Evolutionary conservation across 1,139 yeast genomes (phyloP).

Genomic region (Yamadazyma siamensis): DNA sequence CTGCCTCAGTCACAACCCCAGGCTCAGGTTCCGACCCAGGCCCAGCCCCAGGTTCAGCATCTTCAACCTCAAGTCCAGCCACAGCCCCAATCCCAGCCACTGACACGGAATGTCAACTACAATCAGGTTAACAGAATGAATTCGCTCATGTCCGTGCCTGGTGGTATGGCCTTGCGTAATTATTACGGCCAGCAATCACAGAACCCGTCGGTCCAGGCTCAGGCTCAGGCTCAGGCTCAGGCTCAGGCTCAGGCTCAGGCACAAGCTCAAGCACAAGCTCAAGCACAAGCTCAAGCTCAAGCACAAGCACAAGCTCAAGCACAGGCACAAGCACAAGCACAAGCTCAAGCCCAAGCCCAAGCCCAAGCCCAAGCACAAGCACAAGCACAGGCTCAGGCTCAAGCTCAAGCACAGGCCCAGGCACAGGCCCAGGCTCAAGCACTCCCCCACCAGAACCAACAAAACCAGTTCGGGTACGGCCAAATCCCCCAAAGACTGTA

Average conservation of each 20-base stretch:
- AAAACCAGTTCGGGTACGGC: conserved; percentile 4
- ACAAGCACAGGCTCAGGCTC: conserved; percentile 8
- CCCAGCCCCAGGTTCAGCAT: conserved; percentile 5
- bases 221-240: conserved; percentile 5
- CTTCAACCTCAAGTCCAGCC: conserved; percentile 4
- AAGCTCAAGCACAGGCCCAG: conserved; percentile 7
- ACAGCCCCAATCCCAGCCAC: conserved; percentile 2
- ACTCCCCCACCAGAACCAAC: conserved; percentile 9
- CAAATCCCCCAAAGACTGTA: no score
- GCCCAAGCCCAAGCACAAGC: not conserved
- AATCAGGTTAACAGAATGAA: not conserved
- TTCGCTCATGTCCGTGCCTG: not conserved
- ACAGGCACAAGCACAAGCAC: conserved; percentile 7
- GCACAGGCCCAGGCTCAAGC: conserved; percentile 6
- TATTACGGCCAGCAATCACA: not conserved
- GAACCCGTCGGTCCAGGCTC: not conserved
- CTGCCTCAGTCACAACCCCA: conserved; percentile 1
- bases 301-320: conserved; percentile 7
- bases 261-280: conserved; percentile 5
- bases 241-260: conserved; percentile 4
- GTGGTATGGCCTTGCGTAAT: not conserved
- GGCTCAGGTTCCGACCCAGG: conserved; percentile 8
- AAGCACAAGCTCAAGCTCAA: conserved; percentile 13
- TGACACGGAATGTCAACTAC: not conserved
- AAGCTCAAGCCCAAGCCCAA: not conserved